Conservation (phyloP, 2,329 filamentous ascomycete genomes). For the Colletotrichum tanaceti region DNA sequence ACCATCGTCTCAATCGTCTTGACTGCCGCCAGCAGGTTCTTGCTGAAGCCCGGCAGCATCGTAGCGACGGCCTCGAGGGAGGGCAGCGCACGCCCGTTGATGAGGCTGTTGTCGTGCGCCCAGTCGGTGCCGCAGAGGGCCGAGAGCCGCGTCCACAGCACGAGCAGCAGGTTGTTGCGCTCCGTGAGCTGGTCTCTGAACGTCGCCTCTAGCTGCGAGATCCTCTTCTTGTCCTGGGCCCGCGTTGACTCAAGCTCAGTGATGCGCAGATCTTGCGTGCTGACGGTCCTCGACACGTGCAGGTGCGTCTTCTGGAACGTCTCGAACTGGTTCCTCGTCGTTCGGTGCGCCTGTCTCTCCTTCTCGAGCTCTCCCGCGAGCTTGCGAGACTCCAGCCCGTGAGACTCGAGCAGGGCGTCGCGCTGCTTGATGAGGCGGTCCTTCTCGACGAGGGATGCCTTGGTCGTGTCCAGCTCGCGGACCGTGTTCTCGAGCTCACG, state of each 20-base stretch:
- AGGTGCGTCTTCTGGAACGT: conserved; percentile 88
- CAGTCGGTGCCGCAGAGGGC: conserved; percentile 90
- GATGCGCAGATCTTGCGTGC: conserved; percentile 85
- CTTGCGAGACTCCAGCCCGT: conserved; percentile 86
- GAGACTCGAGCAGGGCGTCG: conserved; percentile 87
- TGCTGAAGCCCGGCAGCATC: conserved; percentile 87
- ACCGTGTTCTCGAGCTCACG: conserved; percentile 87
- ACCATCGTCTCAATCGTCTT: conserved; percentile 88
- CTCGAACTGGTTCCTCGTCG: conserved; percentile 89
- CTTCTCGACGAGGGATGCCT: conserved; percentile 85
- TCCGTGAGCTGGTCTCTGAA: conserved; percentile 90
- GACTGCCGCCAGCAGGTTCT: conserved; percentile 87
- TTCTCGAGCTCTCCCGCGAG: conserved; percentile 90
- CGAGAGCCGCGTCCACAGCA: conserved; percentile 91
- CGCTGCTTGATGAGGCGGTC: conserved; percentile 90
- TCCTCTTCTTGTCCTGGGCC: conserved; percentile 80
- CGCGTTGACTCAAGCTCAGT: conserved; percentile 86
- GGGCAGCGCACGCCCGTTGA: conserved; percentile 85
- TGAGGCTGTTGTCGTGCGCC: conserved; percentile 87
- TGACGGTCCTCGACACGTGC: conserved; percentile 86
- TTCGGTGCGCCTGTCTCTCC: conserved; percentile 84
- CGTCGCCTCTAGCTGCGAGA: conserved; percentile 79
- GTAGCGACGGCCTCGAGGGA: conserved; percentile 87
- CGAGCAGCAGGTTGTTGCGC: conserved; percentile 86
- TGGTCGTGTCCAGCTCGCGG: conserved; percentile 82